These are phyloP conservation scores for Colletotrichum scovillei DNA, from an alignment of 2,329 filamentous ascomycete genomes.

Conservation along the genomic window DNA sequence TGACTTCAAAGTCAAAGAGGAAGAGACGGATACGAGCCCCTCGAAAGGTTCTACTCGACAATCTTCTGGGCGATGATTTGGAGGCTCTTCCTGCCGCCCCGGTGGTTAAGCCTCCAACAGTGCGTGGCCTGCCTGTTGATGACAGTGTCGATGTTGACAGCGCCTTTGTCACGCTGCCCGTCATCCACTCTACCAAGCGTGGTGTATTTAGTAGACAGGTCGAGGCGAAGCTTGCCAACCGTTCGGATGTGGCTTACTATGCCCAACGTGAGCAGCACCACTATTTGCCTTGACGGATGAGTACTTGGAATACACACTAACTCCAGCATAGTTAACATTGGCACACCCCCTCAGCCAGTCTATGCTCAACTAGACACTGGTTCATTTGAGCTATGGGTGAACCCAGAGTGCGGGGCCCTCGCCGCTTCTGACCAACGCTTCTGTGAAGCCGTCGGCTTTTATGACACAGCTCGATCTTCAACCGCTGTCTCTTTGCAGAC, in stretches of 20 bases:
- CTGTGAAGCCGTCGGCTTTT: constrained; percentile 58
- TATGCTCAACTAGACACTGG: constrained; percentile 69
- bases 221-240: constrained; percentile 59
- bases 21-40: not conserved
- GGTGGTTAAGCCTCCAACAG: constrained; percentile 1
- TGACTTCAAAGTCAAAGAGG: constrained; percentile 16
- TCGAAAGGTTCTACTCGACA: constrained; percentile 21
- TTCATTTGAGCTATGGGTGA: constrained; percentile 72
- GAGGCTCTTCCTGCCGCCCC: constrained; percentile 14
- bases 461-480: constrained; percentile 55
- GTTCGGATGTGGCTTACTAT: constrained; percentile 66
- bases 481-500: constrained; percentile 47
- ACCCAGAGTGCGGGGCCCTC: constrained; percentile 66
- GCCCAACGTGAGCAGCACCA: constrained; percentile 52
- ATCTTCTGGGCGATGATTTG: constrained; percentile 4
- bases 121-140: constrained; percentile 25
- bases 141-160: constrained; percentile 32
- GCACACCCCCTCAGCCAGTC: constrained; percentile 64
- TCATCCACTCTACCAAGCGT: constrained; percentile 44
- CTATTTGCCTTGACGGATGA: not conserved
- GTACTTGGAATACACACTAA: not conserved
- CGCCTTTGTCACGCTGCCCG: constrained; percentile 42
- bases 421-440: constrained; percentile 53
- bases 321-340: constrained; percentile 54
- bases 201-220: constrained; percentile 54